phyloP scores from a whole-genome alignment of 139 green algal genomes.

The Marvania coccoides region DNA sequence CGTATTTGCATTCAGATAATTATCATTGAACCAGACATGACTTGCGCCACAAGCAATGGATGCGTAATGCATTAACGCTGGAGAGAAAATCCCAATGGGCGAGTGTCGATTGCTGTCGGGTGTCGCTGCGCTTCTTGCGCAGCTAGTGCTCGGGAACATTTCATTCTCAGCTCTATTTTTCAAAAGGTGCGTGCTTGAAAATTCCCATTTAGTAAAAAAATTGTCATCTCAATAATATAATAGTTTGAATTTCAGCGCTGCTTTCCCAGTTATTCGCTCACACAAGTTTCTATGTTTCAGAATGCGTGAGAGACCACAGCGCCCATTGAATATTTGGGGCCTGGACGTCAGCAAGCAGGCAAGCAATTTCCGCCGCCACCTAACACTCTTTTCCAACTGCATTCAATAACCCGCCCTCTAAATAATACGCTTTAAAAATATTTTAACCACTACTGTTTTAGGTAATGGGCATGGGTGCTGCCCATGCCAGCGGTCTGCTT shows the following conservation, averaged over 20 bases:
- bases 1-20: too few relatives aligned
- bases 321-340: slow-evolving; percentile 39
- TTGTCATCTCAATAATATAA: too few relatives aligned
- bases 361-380: too few relatives aligned
- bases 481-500: slow-evolving; percentile 33
- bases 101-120: neutral
- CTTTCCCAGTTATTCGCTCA: neutral
- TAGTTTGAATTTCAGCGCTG: too few relatives aligned
- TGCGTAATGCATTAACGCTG: neutral
- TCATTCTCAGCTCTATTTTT: neutral
- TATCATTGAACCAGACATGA: too few relatives aligned
- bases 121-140: neutral
- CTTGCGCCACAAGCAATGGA: neutral
- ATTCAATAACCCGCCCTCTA: too few relatives aligned
- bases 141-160: neutral
- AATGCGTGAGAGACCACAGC: slow-evolving; percentile 27
- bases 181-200: neutral
- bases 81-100: neutral
- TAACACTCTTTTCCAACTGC: too few relatives aligned
- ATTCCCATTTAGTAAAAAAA: too few relatives aligned
- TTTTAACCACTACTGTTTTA: too few relatives aligned
- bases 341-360: slow-evolving; percentile 59
- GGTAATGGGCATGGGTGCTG: neutral
- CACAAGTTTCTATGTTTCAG: neutral
- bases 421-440: too few relatives aligned